phyloP scores from a whole-genome alignment of 75 land plant species.

The Azolla pinnata region DNA sequence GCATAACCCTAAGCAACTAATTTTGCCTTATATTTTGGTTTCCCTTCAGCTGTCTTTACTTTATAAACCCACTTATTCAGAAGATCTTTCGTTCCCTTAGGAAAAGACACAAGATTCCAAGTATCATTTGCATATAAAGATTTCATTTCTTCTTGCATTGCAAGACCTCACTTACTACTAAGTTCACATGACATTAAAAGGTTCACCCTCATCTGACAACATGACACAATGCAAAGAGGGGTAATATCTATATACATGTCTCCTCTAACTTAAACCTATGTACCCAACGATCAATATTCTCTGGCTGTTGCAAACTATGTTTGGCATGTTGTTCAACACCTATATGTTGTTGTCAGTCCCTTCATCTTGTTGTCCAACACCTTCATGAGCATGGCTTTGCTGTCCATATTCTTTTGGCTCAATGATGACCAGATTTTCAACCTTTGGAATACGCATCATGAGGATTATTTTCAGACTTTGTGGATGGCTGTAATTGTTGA shows the following conservation, averaged over 20 bases:
- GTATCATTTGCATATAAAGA: constrained; percentile 13
- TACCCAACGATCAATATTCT: background rate
- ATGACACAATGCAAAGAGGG: background rate
- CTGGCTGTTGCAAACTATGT: background rate
- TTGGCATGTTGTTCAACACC: background rate
- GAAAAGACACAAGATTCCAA: constrained; percentile 17
- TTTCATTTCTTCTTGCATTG: constrained; percentile 13
- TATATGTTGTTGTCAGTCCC: too few relatives aligned
- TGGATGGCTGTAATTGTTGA: constrained; percentile 9
- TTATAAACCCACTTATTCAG: constrained; percentile 19
- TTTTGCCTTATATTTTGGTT: background rate
- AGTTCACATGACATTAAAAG: constrained; percentile 2
- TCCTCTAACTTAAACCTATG: constrained; percentile 7
- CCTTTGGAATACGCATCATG: constrained; percentile 8
- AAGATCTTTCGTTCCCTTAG: constrained; percentile 12
- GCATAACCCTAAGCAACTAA: constrained; percentile 9
- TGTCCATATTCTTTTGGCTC: background rate
- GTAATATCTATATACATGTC: background rate
- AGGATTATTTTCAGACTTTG: background rate
- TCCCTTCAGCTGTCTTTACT: background rate
- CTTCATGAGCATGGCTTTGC: background rate
- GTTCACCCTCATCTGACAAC: constrained; percentile 8
- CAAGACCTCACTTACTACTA: background rate
- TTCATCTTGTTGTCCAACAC: too few relatives aligned
- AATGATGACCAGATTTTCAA: background rate